These are phyloP conservation scores for Linnemannia elongata DNA, from an alignment of 192 early-diverging fungal species.

Conservation along the genomic window DNA sequence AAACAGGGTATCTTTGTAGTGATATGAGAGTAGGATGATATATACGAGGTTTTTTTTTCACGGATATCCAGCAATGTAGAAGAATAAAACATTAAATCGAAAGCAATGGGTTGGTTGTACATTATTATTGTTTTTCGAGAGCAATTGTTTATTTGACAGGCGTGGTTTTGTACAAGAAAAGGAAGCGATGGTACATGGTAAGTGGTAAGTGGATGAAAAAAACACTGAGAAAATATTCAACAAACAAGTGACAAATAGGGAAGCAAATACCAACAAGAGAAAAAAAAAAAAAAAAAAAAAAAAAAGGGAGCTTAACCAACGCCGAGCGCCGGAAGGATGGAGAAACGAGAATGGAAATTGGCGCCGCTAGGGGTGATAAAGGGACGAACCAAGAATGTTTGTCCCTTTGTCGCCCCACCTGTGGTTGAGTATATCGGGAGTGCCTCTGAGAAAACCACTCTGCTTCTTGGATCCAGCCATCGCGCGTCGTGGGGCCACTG, in stretches of 20 bases:
- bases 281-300: neutral
- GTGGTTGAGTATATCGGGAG: neutral
- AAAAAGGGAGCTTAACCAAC: neutral
- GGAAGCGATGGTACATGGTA: neutral
- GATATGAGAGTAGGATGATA: neutral
- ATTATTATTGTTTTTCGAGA: neutral
- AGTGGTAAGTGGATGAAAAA: neutral
- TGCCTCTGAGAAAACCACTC: neutral
- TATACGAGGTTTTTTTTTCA: neutral
- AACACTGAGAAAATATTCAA: neutral
- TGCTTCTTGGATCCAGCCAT: neutral
- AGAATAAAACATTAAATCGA: neutral
- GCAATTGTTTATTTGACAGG: neutral
- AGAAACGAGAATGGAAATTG: too few relatives aligned
- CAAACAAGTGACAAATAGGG: neutral
- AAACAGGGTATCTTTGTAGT: neutral
- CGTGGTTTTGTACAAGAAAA: neutral
- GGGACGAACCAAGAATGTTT: neutral
- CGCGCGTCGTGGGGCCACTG: neutral
- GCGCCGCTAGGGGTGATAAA: too few relatives aligned
- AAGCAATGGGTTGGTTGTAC: neutral
- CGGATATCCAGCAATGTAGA: neutral
- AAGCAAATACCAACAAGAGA: neutral
- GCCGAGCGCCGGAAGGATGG: too few relatives aligned
- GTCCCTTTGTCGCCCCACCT: neutral